Evolutionary conservation across 2,329 filamentous ascomycete genomes (phyloP).

Genomic region (Sclerotinia minor): DNA sequence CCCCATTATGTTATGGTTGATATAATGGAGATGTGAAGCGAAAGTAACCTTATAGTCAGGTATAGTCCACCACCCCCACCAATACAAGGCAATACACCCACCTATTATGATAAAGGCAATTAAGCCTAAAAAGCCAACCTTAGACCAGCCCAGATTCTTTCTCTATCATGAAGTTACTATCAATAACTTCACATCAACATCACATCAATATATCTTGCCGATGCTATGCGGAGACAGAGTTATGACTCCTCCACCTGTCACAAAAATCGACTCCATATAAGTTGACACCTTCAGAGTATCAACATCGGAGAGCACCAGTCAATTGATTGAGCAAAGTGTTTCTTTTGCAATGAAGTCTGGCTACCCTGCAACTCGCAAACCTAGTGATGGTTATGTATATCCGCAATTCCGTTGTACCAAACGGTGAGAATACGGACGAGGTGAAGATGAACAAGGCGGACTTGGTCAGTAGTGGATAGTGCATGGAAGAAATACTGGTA

Average conservation of each 20-base stretch:
- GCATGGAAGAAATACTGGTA: too few species aligned
- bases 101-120: background rate
- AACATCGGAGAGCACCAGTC: background rate
- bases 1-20: background rate
- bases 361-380: background rate
- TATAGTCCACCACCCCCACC: background rate
- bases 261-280: background rate
- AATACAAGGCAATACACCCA: background rate
- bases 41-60: slow-evolving; percentile 2
- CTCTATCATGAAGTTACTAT: background rate
- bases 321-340: background rate
- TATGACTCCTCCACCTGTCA: background rate
- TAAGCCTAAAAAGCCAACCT: background rate
- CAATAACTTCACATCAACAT: background rate
- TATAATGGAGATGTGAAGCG: background rate
- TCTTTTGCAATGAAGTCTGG: background rate
- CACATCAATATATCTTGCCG: background rate
- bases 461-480: too few species aligned
- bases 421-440: too few species aligned
- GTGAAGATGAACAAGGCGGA: too few species aligned
- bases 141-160: background rate
- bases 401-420: too few species aligned
- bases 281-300: background rate
- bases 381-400: too few species aligned
- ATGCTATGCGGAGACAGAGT: background rate